A percentile compares a stretch with the other conserved stretches of the same genome.
Evolutionary conservation across 768 basidiomycete genomes (phyloP).

Genomic region (Lenzites betulinus): DNA sequence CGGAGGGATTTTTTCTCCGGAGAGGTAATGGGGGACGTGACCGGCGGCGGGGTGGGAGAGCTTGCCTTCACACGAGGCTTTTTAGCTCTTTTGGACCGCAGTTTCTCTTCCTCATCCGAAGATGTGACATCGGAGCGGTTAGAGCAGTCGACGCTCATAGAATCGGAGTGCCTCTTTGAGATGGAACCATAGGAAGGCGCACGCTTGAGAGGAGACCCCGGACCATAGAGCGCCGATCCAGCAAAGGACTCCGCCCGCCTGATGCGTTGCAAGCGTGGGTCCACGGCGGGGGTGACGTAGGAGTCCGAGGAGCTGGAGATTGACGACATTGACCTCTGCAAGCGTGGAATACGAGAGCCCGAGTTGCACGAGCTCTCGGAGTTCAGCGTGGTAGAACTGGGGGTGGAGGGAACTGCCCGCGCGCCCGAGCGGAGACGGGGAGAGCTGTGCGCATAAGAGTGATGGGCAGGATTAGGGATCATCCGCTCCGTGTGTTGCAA

Average conservation of each 20-base stretch:
- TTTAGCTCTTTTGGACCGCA: conserved; percentile 60
- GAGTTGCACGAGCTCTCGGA: conserved; percentile 37
- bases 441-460: conserved; percentile 43
- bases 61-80: conserved; percentile 50
- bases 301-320: conserved; percentile 46
- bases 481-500: conserved; percentile 65
- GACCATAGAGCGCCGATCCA: conserved; percentile 30
- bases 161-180: conserved; percentile 30
- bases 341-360: conserved; percentile 28
- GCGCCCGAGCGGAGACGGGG: conserved; percentile 42
- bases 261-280: conserved; percentile 55
- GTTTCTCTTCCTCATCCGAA: conserved; percentile 77
- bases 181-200: conserved; percentile 56
- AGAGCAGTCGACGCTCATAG: conserved; percentile 32
- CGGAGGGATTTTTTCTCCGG: conserved; percentile 15
- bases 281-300: conserved; percentile 30
- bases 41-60: conserved; percentile 33
- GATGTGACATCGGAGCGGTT: conserved; percentile 40
- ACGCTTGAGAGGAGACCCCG: conserved; percentile 45
- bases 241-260: conserved; percentile 51
- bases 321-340: conserved; percentile 37
- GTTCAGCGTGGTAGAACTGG: conserved; percentile 65
- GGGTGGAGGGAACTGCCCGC: conserved; percentile 50
- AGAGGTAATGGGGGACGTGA: conserved; percentile 23
- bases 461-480: conserved; percentile 39